These are phyloP conservation scores for Lactarius psammicola DNA, from an alignment of 768 basidiomycete species.

Conservation along the genomic window DNA sequence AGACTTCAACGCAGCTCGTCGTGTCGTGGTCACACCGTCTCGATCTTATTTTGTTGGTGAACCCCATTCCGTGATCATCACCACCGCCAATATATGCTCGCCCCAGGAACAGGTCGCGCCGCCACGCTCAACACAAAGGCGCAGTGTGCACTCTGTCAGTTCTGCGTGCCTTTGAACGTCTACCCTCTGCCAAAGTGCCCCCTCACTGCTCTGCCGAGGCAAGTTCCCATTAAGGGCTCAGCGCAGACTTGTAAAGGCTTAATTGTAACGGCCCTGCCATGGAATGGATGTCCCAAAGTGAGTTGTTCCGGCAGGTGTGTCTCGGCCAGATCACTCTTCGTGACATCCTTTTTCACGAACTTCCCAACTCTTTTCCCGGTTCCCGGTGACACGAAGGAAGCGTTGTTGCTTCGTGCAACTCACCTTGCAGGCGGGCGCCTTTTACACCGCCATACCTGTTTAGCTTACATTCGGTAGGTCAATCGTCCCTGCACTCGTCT, in stretches of 20 bases:
- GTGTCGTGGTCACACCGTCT: constrained; percentile 71
- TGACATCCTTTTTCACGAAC: constrained; percentile 56
- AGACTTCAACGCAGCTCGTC: constrained; percentile 37
- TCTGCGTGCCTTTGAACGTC: constrained; percentile 77
- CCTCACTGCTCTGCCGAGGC: constrained; percentile 37
- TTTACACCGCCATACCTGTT: neutral
- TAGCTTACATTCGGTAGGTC: constrained; percentile 7
- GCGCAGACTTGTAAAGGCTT: constrained; percentile 47
- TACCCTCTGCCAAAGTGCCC: constrained; percentile 53
- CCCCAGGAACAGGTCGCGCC: constrained; percentile 44
- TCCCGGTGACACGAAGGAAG: constrained; percentile 20
- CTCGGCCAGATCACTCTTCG: constrained; percentile 58
- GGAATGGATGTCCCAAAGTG: constrained; percentile 30
- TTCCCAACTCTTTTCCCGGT: constrained; percentile 31
- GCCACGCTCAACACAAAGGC: constrained; percentile 52
- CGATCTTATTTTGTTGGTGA: constrained; percentile 95
- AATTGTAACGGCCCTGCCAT: constrained; percentile 44
- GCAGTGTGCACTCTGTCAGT: constrained; percentile 77
- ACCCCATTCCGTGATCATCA: constrained; percentile 76
- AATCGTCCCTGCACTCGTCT: constrained; percentile 22
- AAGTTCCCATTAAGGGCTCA: constrained; percentile 15
- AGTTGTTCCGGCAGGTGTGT: constrained; percentile 19
- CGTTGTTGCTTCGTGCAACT: constrained; percentile 22
- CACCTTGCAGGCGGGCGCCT: constrained; percentile 11
- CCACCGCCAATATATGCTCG: constrained; percentile 79